Evolutionary conservation across 192 early-diverging fungal species (phyloP), one percentile per base, ranked within the genome.

Genomic region (Phlyctochytrium planicorne): DNA sequence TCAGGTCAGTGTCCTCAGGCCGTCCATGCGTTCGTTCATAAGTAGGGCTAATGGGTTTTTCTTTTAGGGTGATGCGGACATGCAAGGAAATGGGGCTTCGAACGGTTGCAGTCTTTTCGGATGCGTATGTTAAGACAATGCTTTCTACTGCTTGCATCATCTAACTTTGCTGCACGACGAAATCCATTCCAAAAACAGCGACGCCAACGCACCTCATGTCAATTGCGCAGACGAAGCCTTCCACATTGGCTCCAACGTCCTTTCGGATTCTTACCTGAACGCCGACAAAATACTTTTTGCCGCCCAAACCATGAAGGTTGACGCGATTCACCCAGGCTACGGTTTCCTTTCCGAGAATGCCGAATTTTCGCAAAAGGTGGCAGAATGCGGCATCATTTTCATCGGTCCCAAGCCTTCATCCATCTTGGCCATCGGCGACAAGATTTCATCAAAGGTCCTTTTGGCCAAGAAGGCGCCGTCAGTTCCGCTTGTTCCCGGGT

Each of bases 301-400:
- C 71, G 96, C 95, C 24, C 86, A 91, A 60, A 71, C 6, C 32
- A 88, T 87, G 53, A 84, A 87, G 71, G 91, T 91, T 62, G 88
- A 84, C 65, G 92, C 89, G 74, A 93, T 98, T 76, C 96, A 97
- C 68, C 96, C 94, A 30, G 94, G 94, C 55, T 98, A 98, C 77
- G 96, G 96, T 33, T 97, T 98, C 82, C 80, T 98, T 36, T 89
- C 90, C 32, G 96, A 98, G 78, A 97, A 98, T 72, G 82, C 95
- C 20, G 82, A 82, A 59, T 98, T 98, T 81, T 95, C 95, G 4
- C 82, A 87, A 72, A 92, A 91, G 75, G 91, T 94, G 34, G 89
- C 90, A 63, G 90, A 80, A 1, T 92, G 93, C 16, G 95, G 94
- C 35, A 92, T 98, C 64, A 89, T 91, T 40, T 98, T 94, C 76